Conservation (phyloP, 208 protist species). For the Herpetomonas samuelpessoai region DNA sequence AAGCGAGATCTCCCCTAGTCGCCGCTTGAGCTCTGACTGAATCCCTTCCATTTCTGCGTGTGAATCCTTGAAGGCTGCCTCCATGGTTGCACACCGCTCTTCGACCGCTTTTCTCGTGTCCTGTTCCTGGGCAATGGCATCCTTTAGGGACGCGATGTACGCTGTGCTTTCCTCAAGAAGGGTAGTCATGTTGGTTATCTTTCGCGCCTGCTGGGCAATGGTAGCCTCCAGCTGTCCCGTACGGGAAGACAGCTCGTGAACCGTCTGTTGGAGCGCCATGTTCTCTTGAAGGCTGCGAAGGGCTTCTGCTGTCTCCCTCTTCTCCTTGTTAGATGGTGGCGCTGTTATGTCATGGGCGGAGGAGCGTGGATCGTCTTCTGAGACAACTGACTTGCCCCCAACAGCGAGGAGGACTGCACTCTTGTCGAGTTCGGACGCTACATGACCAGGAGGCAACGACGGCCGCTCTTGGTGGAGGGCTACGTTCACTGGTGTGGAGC, state of each 20-base stretch:
- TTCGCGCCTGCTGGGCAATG: not conserved
- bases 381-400: too few relatives aligned
- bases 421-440: too few relatives aligned
- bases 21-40: constrained; percentile 18
- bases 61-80: not conserved
- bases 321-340: too few relatives aligned
- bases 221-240: not conserved
- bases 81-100: not conserved
- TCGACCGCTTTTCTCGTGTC: not conserved
- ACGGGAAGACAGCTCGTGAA: too few relatives aligned
- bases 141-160: not conserved
- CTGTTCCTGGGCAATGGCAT: not conserved
- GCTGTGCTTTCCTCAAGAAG: not conserved
- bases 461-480: not conserved
- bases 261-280: too few relatives aligned
- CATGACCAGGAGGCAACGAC: too few relatives aligned
- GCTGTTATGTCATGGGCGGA: too few relatives aligned
- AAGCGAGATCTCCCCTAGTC: constrained; percentile 12
- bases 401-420: too few relatives aligned
- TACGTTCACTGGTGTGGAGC: not conserved
- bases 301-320: too few relatives aligned
- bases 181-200: not conserved
- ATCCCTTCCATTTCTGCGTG: constrained; percentile 7
- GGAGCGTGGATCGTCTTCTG: too few relatives aligned
- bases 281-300: too few relatives aligned